A percentile compares a stretch with the other conserved stretches of the same genome.
These are phyloP conservation scores for Starmerella riodocensis DNA, from an alignment of 805 yeast species.

Conservation along the genomic window DNA sequence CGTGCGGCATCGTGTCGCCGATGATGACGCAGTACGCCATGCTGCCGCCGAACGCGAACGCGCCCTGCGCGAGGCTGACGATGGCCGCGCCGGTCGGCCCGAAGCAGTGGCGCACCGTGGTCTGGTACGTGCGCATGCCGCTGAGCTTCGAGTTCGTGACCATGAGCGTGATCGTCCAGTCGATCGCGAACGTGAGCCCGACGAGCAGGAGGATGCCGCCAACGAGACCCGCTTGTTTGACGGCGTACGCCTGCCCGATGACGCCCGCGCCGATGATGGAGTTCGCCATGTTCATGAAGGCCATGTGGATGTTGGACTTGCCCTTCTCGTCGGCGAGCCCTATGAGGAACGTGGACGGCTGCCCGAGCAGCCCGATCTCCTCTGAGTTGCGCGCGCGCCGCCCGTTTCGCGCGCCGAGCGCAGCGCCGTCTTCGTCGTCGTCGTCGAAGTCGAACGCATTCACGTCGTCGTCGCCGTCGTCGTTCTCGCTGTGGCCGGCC, in stretches of 20 bases:
- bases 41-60: constrained; percentile 89
- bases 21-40: constrained; percentile 89
- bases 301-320: constrained; percentile 60
- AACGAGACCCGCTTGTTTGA: constrained; percentile 61
- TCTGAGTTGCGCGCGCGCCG: constrained; percentile 2
- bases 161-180: constrained; percentile 71
- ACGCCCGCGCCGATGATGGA: constrained; percentile 92
- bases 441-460: not conserved
- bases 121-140: constrained; percentile 70
- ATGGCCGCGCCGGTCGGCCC: constrained; percentile 58
- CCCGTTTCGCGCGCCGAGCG: too few species aligned
- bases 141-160: constrained; percentile 70
- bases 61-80: constrained; percentile 63
- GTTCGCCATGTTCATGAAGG: constrained; percentile 95
- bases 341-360: constrained; percentile 17
- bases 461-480: not conserved
- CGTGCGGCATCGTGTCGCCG: constrained; percentile 92
- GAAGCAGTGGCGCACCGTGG: constrained; percentile 65
- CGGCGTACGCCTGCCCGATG: constrained; percentile 85
- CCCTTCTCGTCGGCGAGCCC: constrained; percentile 18
- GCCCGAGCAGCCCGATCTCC: constrained; percentile 21
- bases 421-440: not conserved
- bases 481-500: too few species aligned
- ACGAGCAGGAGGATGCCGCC: constrained; percentile 57
- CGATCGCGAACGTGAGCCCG: constrained; percentile 55